Evolutionary conservation across 441 rosid species (phyloP).

Genomic region (Jatropha podagrica): DNA sequence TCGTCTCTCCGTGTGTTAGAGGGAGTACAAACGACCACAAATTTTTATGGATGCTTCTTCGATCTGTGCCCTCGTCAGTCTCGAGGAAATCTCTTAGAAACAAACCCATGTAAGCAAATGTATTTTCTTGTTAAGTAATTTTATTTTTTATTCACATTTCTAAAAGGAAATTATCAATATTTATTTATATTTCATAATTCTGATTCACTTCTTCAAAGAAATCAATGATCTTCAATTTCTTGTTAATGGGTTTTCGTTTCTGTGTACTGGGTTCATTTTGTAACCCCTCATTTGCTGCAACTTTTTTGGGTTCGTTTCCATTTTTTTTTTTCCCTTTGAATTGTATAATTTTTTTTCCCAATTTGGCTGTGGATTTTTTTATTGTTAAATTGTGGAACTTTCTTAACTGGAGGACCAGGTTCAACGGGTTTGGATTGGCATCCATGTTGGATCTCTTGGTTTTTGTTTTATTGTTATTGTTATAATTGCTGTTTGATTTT

Average conservation of each 20-base stretch:
- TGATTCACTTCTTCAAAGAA: slow-evolving; percentile 44
- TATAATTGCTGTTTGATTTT: slow-evolving; percentile 25
- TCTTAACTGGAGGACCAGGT: slow-evolving; percentile 35
- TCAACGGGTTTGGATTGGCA: slow-evolving; percentile 79
- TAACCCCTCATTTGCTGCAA: slow-evolving; percentile 39
- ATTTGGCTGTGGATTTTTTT: slow-evolving; percentile 18
- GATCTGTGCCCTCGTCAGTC: slow-evolving; percentile 38
- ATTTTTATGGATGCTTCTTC: slow-evolving; percentile 45
- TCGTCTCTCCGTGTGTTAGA: slow-evolving; percentile 13
- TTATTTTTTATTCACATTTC: slow-evolving; percentile 6
- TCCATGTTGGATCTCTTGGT: slow-evolving; percentile 74
- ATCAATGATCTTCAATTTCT: slow-evolving; percentile 42
- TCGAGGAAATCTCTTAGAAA: slow-evolving; percentile 36
- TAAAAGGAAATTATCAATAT: not conserved
- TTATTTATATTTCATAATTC: slow-evolving; percentile 3
- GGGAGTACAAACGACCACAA: slow-evolving; percentile 30
- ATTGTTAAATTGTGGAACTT: slow-evolving; percentile 22
- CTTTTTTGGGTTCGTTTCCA: slow-evolving; percentile 16
- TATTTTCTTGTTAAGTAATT: not conserved
- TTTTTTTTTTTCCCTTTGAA: not conserved
- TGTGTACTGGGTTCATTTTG: slow-evolving; percentile 13
- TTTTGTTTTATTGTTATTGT: slow-evolving; percentile 33
- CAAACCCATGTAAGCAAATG: slow-evolving; percentile 46
- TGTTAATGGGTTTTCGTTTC: slow-evolving; percentile 34
- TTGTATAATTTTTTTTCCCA: not conserved